Evolutionary conservation across 1,284 basidiomycete species (phyloP).

Genomic region (Spongispora temasekensis): DNA sequence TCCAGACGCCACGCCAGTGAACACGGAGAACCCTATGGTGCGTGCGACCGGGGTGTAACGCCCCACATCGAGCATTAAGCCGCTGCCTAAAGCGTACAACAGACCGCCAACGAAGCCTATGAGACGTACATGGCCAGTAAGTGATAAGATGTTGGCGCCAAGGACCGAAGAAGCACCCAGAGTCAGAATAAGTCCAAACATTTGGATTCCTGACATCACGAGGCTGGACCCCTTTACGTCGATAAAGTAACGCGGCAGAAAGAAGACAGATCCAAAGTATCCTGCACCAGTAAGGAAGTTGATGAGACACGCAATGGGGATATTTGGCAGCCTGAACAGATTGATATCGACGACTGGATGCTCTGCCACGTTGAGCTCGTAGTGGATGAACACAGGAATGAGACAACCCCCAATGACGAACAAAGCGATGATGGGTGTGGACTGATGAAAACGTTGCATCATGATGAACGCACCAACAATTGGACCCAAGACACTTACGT

Average conservation of each 20-base stretch:
- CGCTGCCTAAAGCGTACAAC: constrained; percentile 34
- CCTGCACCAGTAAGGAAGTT: constrained; percentile 39
- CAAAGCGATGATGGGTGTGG: constrained; percentile 28
- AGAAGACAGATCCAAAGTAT: constrained; percentile 38
- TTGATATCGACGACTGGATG: constrained; percentile 35
- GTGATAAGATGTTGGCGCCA: constrained; percentile 33
- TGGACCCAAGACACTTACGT: constrained; percentile 20
- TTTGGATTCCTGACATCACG: constrained; percentile 34
- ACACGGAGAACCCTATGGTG: constrained; percentile 34
- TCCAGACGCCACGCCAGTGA: constrained; percentile 34
- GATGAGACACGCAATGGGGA: constrained; percentile 36
- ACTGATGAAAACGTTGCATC: constrained; percentile 24
- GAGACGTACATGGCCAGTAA: constrained; percentile 34
- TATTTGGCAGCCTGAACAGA: constrained; percentile 35
- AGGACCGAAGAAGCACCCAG: constrained; percentile 36
- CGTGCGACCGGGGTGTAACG: constrained; percentile 28
- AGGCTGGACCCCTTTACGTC: constrained; percentile 35
- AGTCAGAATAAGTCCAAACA: constrained; percentile 35
- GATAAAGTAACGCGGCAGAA: constrained; percentile 40
- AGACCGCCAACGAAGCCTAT: constrained; percentile 31
- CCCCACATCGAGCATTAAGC: constrained; percentile 32
- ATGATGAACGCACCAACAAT: constrained; percentile 1
- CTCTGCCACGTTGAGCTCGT: constrained; percentile 36
- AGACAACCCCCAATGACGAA: constrained; percentile 32
- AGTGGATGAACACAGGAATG: constrained; percentile 35